Evolutionary conservation across 192 early-diverging fungal species (phyloP).

Genomic region (Mortierella hygrophila): DNA sequence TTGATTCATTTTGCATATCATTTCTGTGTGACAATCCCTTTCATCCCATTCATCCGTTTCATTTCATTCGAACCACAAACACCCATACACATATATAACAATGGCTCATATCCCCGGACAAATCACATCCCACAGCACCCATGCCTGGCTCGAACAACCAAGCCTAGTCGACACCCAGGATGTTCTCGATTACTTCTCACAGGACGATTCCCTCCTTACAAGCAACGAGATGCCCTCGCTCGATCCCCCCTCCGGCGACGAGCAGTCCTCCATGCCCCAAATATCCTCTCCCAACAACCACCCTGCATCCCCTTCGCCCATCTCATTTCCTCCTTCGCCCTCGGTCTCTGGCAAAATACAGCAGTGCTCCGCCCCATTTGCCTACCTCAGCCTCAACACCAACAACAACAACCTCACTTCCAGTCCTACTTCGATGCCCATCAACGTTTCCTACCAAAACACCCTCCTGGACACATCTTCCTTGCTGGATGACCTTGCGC

Average conservation of each 20-base stretch:
- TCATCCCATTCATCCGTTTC: background rate
- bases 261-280: slow-evolving; percentile 3
- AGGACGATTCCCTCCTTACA: slow-evolving; percentile 1
- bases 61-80: background rate
- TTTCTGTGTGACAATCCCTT: background rate
- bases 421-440: slow-evolving; percentile 6
- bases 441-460: background rate
- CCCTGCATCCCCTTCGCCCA: slow-evolving; percentile 28
- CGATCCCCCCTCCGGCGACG: slow-evolving; percentile 6
- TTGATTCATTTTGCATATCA: background rate
- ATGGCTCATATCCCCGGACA: slow-evolving; percentile 7
- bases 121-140: background rate
- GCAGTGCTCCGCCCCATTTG: slow-evolving; percentile 2
- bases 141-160: slow-evolving; percentile 15
- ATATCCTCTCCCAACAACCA: slow-evolving; percentile 18
- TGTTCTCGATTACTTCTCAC: slow-evolving; percentile 6
- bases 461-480: background rate
- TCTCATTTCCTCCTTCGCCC: slow-evolving; percentile 32
- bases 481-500: background rate
- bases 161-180: background rate
- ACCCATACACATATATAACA: background rate
- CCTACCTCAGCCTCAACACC: slow-evolving; percentile 16
- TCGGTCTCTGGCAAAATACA: background rate
- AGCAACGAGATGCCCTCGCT: slow-evolving; percentile 20
- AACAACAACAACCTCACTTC: background rate